phyloP scores from a whole-genome alignment of 192 early-diverging fungal species.

The Coemansia sp. region DNA sequence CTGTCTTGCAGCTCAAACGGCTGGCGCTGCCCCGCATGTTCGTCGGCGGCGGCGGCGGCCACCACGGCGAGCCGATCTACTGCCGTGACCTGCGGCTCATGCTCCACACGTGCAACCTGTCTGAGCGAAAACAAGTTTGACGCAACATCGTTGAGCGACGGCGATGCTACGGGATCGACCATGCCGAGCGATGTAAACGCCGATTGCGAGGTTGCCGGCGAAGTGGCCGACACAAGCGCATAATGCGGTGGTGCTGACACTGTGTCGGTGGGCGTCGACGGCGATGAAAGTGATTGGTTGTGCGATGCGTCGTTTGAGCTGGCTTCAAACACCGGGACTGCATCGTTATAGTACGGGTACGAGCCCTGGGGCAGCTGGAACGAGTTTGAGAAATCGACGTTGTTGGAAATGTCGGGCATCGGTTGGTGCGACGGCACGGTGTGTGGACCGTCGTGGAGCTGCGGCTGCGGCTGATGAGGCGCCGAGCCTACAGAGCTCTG shows the following conservation, averaged over 20 bases:
- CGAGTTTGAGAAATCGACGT: slow-evolving; percentile 34
- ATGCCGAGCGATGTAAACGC: slow-evolving; percentile 36
- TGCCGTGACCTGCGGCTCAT: background rate
- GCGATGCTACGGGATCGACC: slow-evolving; percentile 37
- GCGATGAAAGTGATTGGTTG: slow-evolving; percentile 22
- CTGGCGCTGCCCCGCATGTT: slow-evolving; percentile 6
- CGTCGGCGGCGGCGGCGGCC: slow-evolving; percentile 15
- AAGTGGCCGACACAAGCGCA: slow-evolving; percentile 20
- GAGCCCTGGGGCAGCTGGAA: slow-evolving; percentile 37
- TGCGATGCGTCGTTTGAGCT: slow-evolving; percentile 12
- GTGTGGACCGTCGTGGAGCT: slow-evolving; percentile 14
- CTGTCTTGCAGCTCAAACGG: slow-evolving; percentile 25
- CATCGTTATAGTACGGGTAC: slow-evolving; percentile 43
- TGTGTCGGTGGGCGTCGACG: slow-evolving; percentile 24
- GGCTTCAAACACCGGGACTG: slow-evolving; percentile 19
- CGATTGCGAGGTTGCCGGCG: slow-evolving; percentile 16
- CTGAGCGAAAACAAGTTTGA: slow-evolving; percentile 44
- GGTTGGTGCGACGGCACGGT: slow-evolving; percentile 40
- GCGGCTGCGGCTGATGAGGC: slow-evolving; percentile 23
- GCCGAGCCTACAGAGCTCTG: slow-evolving; percentile 7
- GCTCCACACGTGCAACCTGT: slow-evolving; percentile 4
- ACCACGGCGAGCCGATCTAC: slow-evolving; percentile 14
- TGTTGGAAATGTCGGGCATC: slow-evolving; percentile 5
- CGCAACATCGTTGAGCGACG: slow-evolving; percentile 47
- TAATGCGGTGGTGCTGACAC: slow-evolving; percentile 27